These are phyloP conservation scores for Arthrobotrys megalospora DNA, from an alignment of 2,329 filamentous ascomycete genomes.

Conservation along the genomic window DNA sequence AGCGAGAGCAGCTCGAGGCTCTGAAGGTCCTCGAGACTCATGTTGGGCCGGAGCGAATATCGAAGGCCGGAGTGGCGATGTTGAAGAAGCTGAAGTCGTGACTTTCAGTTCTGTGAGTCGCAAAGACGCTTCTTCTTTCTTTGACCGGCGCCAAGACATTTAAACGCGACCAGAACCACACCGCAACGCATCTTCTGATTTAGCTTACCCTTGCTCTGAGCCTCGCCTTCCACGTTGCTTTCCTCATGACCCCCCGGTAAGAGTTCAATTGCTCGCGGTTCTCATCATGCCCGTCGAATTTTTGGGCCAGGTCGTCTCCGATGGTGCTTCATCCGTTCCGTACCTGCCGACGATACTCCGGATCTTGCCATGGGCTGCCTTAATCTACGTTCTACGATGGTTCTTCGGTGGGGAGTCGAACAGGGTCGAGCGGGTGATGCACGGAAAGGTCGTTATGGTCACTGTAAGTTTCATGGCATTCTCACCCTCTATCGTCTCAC, in stretches of 20 bases:
- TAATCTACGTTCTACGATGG: slow-evolving; percentile 77
- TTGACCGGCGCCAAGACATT: slow-evolving; percentile 33
- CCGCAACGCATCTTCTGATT: slow-evolving; percentile 27
- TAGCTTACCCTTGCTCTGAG: slow-evolving; percentile 15
- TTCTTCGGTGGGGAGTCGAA: slow-evolving; percentile 84
- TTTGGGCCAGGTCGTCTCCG: slow-evolving; percentile 71
- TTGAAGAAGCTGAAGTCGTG: slow-evolving; percentile 12
- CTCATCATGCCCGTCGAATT: slow-evolving; percentile 75
- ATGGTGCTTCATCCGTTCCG: slow-evolving; percentile 73
- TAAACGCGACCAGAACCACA: slow-evolving; percentile 45
- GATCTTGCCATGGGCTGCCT: slow-evolving; percentile 70
- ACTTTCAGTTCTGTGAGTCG: neutral
- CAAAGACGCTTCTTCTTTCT: slow-evolving; percentile 7
- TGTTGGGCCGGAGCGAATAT: slow-evolving; percentile 26
- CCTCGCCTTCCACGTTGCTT: slow-evolving; percentile 9
- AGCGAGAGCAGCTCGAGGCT: slow-evolving; percentile 93
- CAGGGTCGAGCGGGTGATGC: slow-evolving; percentile 83
- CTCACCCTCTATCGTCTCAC: neutral
- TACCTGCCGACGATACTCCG: slow-evolving; percentile 72
- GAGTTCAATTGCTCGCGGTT: neutral
- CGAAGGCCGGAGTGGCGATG: slow-evolving; percentile 14
- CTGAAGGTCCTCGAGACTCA: slow-evolving; percentile 86
- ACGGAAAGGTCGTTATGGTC: slow-evolving; percentile 92
- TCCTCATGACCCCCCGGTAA: neutral
- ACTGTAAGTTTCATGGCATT: slow-evolving; percentile 73